These are phyloP conservation scores for Chlorella ohadii DNA, from an alignment of 139 green algal genomes.

Conservation along the genomic window DNA sequence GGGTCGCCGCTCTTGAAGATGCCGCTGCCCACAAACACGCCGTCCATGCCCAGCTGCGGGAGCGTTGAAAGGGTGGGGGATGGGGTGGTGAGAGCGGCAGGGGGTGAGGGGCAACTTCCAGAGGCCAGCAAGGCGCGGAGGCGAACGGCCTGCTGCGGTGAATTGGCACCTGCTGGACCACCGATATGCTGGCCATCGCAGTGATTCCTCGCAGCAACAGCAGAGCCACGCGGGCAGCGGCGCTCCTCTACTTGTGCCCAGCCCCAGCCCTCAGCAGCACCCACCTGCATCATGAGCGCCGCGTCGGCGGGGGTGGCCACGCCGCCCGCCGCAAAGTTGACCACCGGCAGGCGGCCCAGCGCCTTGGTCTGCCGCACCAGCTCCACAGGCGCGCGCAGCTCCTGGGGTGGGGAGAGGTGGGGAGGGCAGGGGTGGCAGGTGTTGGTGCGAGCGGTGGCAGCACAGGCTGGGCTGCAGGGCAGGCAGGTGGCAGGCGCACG, in stretches of 20 bases:
- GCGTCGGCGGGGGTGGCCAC: constrained; percentile 99
- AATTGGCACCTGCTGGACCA: no score
- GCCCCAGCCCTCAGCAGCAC: neutral
- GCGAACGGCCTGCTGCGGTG: no score
- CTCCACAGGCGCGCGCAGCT: constrained; percentile 95
- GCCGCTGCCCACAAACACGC: constrained; percentile 98
- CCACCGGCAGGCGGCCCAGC: constrained; percentile 93
- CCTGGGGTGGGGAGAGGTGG: constrained; percentile 38
- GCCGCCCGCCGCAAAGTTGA: constrained; percentile 99
- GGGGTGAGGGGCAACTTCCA: neutral
- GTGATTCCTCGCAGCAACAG: no score
- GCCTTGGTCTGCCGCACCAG: constrained; percentile 89
- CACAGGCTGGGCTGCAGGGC: no score
- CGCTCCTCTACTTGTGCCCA: no score
- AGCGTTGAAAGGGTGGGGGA: constrained; percentile 9
- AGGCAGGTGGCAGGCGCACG: no score
- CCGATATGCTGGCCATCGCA: no score
- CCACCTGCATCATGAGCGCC: constrained; percentile 94
- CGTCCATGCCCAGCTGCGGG: constrained; percentile 95
- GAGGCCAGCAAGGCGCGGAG: no score
- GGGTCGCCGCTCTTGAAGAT: constrained; percentile 99
- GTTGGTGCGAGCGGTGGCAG: no score
- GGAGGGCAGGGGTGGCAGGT: no score
- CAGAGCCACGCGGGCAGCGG: no score
- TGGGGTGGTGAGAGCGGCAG: neutral